These are phyloP conservation scores for Fusarium newnesense DNA, from an alignment of 2,329 filamentous ascomycete genomes.

Conservation along the genomic window DNA sequence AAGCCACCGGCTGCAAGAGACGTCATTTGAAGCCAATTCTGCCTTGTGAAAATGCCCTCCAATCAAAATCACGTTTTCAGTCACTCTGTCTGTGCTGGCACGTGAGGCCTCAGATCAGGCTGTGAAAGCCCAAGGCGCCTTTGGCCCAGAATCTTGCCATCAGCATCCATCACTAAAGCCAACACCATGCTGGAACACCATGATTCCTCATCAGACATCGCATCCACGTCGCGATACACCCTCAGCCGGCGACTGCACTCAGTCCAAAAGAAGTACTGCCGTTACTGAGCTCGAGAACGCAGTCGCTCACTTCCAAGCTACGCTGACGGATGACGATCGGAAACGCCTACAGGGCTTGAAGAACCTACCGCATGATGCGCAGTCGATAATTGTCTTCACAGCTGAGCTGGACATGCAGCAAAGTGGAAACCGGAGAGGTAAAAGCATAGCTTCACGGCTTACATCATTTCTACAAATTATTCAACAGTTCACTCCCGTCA, in stretches of 20 bases:
- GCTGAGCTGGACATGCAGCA: conserved; percentile 3
- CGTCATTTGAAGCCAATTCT: not conserved
- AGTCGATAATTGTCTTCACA: conserved; percentile 22
- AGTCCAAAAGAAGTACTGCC: not conserved
- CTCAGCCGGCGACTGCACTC: not conserved
- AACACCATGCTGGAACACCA: not conserved
- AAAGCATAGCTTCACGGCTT: conserved; percentile 16
- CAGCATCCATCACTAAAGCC: not conserved
- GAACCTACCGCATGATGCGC: not conserved
- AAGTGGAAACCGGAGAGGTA: not conserved
- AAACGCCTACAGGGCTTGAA: not conserved
- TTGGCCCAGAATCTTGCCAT: not conserved
- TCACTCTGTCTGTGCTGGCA: not conserved
- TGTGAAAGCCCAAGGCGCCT: not conserved
- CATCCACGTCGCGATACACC: not conserved
- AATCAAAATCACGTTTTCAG: not conserved
- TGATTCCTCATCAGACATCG: not conserved
- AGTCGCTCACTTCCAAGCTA: conserved; percentile 16
- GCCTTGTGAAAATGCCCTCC: not conserved
- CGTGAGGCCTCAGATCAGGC: not conserved
- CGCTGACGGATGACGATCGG: conserved; percentile 15
- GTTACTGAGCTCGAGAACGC: not conserved
- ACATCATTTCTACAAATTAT: conserved; percentile 19
- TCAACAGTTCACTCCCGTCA: conserved; percentile 13
- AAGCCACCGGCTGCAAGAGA: not conserved